Evolutionary conservation across 2,329 filamentous ascomycete species (phyloP), one percentile per base, ranked within the genome.

Genomic region (Exophiala spinifera): DNA sequence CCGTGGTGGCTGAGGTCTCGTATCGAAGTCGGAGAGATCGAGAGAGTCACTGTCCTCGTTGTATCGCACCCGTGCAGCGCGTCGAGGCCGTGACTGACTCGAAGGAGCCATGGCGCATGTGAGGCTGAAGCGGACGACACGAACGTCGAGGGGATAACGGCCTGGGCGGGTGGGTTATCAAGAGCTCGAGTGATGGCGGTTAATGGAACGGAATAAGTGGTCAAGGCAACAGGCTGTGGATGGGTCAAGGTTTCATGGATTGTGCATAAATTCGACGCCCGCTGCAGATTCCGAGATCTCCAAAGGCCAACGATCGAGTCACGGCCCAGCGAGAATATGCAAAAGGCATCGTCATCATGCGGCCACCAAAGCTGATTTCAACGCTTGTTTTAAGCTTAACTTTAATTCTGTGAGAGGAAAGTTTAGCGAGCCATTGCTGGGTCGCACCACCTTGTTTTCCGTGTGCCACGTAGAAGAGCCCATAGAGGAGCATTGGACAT

Each of bases 21-120:
- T 10, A 8, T 23, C 15, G 20, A 54, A 44, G n/a, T 49, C 43
- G 14, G 36, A 36, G n/a, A 47, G 23, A n/a, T 48, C 33, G 23
- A 55, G 50, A 7, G 51, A 53, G 25, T 56, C 55, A 34, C 45
- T 55, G 40, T 56, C 53, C 55, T 50, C 40, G 54, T 46, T 21
- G 49, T 28, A 44, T 61, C 55, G 6, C 13, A 57, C 37, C 52
- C 53, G 45, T 39, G 51, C 47, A 7, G 14, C 49, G 25, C 53
- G 59, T 17, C 53, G 50, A 23, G 56, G 51, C 23, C 53, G 53
- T 31, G 48, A 34, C 20, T 20, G 28, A n/a, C 8, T 15, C 7
- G 49, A 25, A 15, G 23, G n/a, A 8, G 49, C 23, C 51, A 58
- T 53, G 25, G 28, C 28, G 28, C 28, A 31, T 33, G 17, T 13